Evolutionary conservation across 1,284 basidiomycete species (phyloP).

Genomic region (Moesziomyces globuligerus): DNA sequence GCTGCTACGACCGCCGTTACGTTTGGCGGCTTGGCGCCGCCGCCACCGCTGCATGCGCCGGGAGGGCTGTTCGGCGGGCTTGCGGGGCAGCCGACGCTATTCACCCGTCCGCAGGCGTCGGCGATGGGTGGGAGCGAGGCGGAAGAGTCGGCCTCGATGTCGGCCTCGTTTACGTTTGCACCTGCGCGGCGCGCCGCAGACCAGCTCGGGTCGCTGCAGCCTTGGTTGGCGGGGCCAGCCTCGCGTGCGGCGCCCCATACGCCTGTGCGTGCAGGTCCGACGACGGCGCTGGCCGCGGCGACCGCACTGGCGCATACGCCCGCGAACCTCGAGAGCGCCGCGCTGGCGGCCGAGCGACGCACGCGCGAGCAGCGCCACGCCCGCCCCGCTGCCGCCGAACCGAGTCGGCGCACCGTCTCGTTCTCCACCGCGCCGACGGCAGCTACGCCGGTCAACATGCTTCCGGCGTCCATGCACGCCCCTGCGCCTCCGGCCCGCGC

Average conservation of each 20-base stretch:
- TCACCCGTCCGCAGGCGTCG: too few relatives aligned
- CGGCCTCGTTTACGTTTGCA: conserved; percentile 12
- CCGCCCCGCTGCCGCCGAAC: neutral
- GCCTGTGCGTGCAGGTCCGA: conserved; percentile 1
- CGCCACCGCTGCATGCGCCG: too few relatives aligned
- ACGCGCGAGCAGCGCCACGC: neutral
- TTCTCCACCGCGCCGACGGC: conserved; percentile 3
- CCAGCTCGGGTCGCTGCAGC: too few relatives aligned
- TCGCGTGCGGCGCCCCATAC: conserved; percentile 8
- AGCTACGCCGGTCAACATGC: neutral
- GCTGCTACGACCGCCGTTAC: too few relatives aligned
- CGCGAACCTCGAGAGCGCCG: neutral
- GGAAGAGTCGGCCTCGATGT: conserved; percentile 2
- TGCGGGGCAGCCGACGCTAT: too few relatives aligned
- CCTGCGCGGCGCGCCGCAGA: neutral
- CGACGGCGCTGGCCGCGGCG: neutral
- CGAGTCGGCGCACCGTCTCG: conserved; percentile 2
- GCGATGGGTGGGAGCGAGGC: too few relatives aligned
- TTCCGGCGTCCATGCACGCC: neutral
- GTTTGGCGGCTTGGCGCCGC: too few relatives aligned
- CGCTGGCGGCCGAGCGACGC: conserved; percentile 1
- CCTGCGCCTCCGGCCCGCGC: neutral
- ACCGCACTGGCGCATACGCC: neutral
- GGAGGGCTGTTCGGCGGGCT: too few relatives aligned
- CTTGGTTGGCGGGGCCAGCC: too few relatives aligned